Evolutionary conservation across 345 rosid genomes (phyloP).

Genomic region (Salix caprea): DNA sequence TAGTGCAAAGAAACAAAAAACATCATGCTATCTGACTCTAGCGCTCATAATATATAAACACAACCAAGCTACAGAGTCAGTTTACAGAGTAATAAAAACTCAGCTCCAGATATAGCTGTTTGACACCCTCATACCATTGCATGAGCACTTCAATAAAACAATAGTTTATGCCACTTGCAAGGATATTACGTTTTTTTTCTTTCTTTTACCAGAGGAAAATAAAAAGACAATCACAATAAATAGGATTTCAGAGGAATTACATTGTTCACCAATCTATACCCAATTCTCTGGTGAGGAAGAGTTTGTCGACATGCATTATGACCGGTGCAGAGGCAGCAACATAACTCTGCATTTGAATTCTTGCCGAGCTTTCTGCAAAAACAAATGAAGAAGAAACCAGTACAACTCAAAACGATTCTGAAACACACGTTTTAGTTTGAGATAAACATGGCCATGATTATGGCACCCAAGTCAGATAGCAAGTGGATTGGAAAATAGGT

Average conservation of each 20-base stretch:
- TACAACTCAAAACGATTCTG: no score
- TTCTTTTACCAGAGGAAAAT: no score
- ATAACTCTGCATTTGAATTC: conserved; percentile 64
- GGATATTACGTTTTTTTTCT: background rate
- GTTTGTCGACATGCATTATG: conserved; percentile 60
- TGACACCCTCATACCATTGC: background rate
- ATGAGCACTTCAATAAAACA: background rate
- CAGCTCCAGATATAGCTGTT: background rate
- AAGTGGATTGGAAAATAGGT: background rate
- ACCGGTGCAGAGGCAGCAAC: conserved; percentile 50
- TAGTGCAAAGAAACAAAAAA: background rate
- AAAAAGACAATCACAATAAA: background rate
- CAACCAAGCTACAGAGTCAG: no score
- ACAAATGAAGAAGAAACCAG: background rate
- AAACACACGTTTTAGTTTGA: background rate
- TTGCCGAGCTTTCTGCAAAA: conserved; percentile 62
- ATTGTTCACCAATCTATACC: conserved; percentile 80
- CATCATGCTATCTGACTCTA: background rate
- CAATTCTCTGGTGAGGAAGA: conserved; percentile 59
- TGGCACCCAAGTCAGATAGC: background rate
- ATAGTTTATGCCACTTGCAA: background rate
- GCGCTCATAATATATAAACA: background rate
- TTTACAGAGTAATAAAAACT: background rate
- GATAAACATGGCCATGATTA: background rate
- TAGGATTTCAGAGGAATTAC: background rate